These are phyloP conservation scores for Aplosporella prunicola DNA, from an alignment of 2,329 filamentous ascomycete species.

Conservation along the genomic window DNA sequence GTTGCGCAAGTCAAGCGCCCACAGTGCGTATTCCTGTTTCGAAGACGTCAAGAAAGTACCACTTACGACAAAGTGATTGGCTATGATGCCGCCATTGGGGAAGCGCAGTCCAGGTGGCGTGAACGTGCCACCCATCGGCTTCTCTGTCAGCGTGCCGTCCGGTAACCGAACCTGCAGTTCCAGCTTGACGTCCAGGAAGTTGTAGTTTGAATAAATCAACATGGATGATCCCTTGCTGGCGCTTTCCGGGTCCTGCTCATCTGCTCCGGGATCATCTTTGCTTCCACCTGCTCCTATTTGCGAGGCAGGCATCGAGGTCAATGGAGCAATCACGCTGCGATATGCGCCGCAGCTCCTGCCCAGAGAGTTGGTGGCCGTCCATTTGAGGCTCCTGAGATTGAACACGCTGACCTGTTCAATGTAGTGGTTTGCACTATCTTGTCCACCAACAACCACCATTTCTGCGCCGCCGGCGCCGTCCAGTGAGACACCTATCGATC, in stretches of 20 bases:
- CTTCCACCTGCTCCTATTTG: constrained; percentile 54
- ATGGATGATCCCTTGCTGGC: constrained; percentile 49
- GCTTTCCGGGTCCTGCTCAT: constrained; percentile 27
- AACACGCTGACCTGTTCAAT: constrained; percentile 99
- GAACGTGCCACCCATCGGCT: constrained; percentile 75
- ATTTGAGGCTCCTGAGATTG: constrained; percentile 88
- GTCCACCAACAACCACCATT: constrained; percentile 93
- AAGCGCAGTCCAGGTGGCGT: constrained; percentile 90
- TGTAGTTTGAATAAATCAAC: constrained; percentile 99
- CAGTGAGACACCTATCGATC: constrained; percentile 75
- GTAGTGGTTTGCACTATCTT: constrained; percentile 96
- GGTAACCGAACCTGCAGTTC: constrained; percentile 81
- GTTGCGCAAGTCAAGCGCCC: constrained; percentile 82
- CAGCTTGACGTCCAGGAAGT: constrained; percentile 93
- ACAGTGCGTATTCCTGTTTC: constrained; percentile 95
- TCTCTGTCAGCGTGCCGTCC: constrained; percentile 77
- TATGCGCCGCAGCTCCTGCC: constrained; percentile 95
- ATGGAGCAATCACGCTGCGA: constrained; percentile 82
- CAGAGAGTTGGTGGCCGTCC: constrained; percentile 80
- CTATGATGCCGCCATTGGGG: constrained; percentile 90
- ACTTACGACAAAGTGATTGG: constrained; percentile 93
- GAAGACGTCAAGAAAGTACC: constrained; percentile 96
- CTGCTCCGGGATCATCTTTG: constrained; percentile 15
- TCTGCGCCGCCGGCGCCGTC: constrained; percentile 89
- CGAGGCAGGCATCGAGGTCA: constrained; percentile 56